Conservation (phyloP, 2,329 filamentous ascomycete species). For the Cercospora zeae-maydis region DNA sequence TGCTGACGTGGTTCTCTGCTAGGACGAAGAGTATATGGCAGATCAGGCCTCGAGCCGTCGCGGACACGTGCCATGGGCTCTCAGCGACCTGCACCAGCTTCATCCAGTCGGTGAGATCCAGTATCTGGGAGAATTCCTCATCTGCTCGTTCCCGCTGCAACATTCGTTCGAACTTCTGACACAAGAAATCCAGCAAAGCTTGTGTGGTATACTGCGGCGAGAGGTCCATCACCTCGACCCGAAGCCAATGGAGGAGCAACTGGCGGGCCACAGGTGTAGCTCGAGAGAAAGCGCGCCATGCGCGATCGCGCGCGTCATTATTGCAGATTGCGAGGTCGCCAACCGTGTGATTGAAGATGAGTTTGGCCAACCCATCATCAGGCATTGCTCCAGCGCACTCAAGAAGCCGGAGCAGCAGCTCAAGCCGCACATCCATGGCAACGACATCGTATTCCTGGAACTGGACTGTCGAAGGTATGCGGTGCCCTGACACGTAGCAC, state of each 20-base stretch:
- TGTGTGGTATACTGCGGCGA: constrained; percentile 16
- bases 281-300: constrained; percentile 15
- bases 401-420: constrained; percentile 55
- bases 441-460: constrained; percentile 5
- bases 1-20: constrained; percentile 1
- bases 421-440: constrained; percentile 40
- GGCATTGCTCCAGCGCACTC: constrained; percentile 6
- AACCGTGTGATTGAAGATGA: constrained; percentile 20
- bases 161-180: constrained; percentile 13
- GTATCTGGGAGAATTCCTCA: constrained; percentile 11
- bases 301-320: constrained; percentile 20
- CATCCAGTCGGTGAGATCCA: constrained; percentile 22
- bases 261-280: constrained; percentile 1
- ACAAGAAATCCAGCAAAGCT: constrained; percentile 15
- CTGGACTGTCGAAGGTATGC: not conserved
- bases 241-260: constrained; percentile 16
- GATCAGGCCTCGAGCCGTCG: constrained; percentile 11
- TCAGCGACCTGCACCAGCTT: constrained; percentile 24
- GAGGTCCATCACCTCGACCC: constrained; percentile 10
- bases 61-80: constrained; percentile 10
- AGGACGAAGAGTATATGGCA: constrained; percentile 22
- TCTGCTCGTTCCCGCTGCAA: not conserved
- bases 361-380: constrained; percentile 10
- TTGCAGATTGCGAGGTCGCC: constrained; percentile 25
- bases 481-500: constrained; percentile 30